phyloP scores from a whole-genome alignment of 768 basidiomycete species.

The Galerina marginata region DNA sequence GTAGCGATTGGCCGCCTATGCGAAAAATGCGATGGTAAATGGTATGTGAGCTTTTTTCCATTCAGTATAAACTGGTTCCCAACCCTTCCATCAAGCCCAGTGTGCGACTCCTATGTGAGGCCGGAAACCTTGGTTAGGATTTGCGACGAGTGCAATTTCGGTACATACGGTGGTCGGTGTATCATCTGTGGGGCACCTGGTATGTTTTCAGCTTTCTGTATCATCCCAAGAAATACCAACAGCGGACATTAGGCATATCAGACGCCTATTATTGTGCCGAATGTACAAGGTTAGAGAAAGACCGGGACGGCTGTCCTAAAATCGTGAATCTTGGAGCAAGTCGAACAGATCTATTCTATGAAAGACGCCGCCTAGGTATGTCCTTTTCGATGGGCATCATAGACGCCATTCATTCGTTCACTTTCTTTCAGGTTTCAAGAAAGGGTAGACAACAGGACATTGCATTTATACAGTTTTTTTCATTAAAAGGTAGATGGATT shows the following conservation, averaged over 20 bases:
- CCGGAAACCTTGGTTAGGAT: slow-evolving; percentile 98
- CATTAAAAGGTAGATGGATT: slow-evolving; percentile 10
- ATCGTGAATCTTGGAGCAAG: slow-evolving; percentile 96
- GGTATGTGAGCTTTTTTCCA: slow-evolving; percentile 57
- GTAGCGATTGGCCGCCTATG: slow-evolving; percentile 96
- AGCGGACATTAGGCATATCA: slow-evolving; percentile 77
- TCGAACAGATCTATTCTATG: slow-evolving; percentile 91
- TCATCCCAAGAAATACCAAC: background rate
- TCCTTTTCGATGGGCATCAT: background rate
- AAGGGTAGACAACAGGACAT: slow-evolving; percentile 43
- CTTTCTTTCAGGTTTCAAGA: slow-evolving; percentile 66
- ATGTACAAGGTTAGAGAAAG: slow-evolving; percentile 96
- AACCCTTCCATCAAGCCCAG: slow-evolving; percentile 63
- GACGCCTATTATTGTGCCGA: slow-evolving; percentile 99
- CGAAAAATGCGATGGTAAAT: slow-evolving; percentile 99
- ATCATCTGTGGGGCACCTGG: slow-evolving; percentile 98
- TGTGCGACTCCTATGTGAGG: slow-evolving; percentile 98
- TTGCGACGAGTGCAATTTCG: slow-evolving; percentile 99
- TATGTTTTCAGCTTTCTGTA: slow-evolving; percentile 38
- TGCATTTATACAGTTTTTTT: slow-evolving; percentile 10
- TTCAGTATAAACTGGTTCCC: background rate
- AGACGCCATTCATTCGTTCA: background rate
- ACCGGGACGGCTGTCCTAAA: slow-evolving; percentile 98
- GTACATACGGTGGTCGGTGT: slow-evolving; percentile 95
- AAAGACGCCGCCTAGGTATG: slow-evolving; percentile 82